These are phyloP conservation scores for Aspergillus kassunensis DNA, from an alignment of 495 filamentous ascomycete genomes.

Conservation along the genomic window DNA sequence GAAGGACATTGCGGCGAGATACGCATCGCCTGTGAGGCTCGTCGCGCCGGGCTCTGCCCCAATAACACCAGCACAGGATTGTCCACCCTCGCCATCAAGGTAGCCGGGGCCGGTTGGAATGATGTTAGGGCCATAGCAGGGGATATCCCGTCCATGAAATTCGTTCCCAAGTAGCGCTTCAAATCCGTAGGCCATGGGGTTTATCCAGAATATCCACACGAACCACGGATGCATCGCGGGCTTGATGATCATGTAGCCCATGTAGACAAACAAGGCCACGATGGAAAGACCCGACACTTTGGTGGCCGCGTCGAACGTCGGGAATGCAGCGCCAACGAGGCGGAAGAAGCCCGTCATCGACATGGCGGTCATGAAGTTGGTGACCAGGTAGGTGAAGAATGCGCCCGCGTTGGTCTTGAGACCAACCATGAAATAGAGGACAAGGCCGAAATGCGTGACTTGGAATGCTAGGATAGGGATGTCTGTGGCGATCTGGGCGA, in stretches of 20 bases:
- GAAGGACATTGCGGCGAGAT: slow-evolving; percentile 49
- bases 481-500: slow-evolving; percentile 69
- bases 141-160: slow-evolving; percentile 50
- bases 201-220: slow-evolving; percentile 67
- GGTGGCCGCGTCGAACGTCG: slow-evolving; percentile 50
- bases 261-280: slow-evolving; percentile 53
- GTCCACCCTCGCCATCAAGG: slow-evolving; percentile 17
- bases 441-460: slow-evolving; percentile 59
- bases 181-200: slow-evolving; percentile 70
- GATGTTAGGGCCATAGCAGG: slow-evolving; percentile 46
- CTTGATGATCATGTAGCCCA: slow-evolving; percentile 58
- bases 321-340: slow-evolving; percentile 46
- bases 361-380: not conserved
- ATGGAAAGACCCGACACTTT: slow-evolving; percentile 50
- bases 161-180: slow-evolving; percentile 66
- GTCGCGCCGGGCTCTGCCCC: slow-evolving; percentile 43
- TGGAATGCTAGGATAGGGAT: slow-evolving; percentile 64
- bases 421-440: slow-evolving; percentile 72
- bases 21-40: slow-evolving; percentile 43
- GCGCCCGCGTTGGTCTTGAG: slow-evolving; percentile 42
- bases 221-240: slow-evolving; percentile 73
- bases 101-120: slow-evolving; percentile 40
- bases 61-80: slow-evolving; percentile 54
- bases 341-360: slow-evolving; percentile 52
- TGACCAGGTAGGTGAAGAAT: slow-evolving; percentile 45